Percentiles rank a stretch among this genome's conserved stretches.
Evolutionary conservation across 805 yeast genomes (phyloP).

Genomic region (Ogataea haglerorum): DNA sequence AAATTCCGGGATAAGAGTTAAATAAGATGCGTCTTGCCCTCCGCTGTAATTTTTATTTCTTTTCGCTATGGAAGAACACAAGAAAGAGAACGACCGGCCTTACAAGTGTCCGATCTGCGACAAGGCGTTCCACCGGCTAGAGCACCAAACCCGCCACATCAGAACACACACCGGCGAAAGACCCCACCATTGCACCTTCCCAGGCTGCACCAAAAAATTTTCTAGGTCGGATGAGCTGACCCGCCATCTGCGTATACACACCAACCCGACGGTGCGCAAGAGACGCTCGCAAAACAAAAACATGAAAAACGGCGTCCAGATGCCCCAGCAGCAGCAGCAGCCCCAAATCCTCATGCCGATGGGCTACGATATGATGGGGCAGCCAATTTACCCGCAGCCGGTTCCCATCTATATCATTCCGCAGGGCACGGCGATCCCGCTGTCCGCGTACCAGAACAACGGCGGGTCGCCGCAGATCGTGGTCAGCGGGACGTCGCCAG

Average conservation of each 20-base stretch:
- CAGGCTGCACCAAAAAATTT: slow-evolving; percentile 77
- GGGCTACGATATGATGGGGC: slow-evolving; percentile 32
- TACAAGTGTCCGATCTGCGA: slow-evolving; percentile 82
- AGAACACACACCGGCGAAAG: slow-evolving; percentile 93
- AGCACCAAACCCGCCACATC: slow-evolving; percentile 88
- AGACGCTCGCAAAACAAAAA: slow-evolving; percentile 32
- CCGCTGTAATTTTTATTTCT: not conserved
- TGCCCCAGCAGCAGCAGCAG: slow-evolving; percentile 5
- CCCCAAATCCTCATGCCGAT: slow-evolving; percentile 27
- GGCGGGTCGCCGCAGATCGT: slow-evolving; percentile 5
- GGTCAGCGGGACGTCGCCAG: slow-evolving; percentile 5
- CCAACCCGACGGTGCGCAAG: slow-evolving; percentile 55
- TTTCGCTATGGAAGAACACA: slow-evolving; percentile 9
- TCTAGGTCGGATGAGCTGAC: slow-evolving; percentile 83
- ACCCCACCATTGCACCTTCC: slow-evolving; percentile 80
- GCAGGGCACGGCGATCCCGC: slow-evolving; percentile 22
- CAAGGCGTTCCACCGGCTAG: slow-evolving; percentile 82
- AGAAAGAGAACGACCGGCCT: slow-evolving; percentile 46
- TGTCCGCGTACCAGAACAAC: slow-evolving; percentile 10
- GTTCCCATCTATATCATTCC: slow-evolving; percentile 30
- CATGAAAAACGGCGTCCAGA: slow-evolving; percentile 9
- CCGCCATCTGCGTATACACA: slow-evolving; percentile 78
- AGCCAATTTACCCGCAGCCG: slow-evolving; percentile 32
- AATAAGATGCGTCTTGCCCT: not conserved
- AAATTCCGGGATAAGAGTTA: not conserved